Percentiles rank a stretch among this genome's conserved stretches.
phyloP scores from a whole-genome alignment of 129 eudicot species.

The Pseudognaphalium luteoalbum region DNA sequence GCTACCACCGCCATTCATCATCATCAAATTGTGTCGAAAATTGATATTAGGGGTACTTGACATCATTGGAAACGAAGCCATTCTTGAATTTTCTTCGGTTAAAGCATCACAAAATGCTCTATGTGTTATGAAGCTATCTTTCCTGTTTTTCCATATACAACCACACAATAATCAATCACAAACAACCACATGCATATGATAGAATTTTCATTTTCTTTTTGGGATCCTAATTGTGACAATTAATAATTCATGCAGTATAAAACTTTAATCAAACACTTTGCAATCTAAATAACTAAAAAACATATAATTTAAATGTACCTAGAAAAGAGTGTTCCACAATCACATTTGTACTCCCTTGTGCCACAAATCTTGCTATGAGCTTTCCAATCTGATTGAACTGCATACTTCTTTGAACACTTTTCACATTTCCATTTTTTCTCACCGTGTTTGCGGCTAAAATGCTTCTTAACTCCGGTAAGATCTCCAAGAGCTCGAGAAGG shows the following conservation, averaged over 20 bases:
- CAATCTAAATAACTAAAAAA: constrained; percentile 7
- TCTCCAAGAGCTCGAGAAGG: constrained; percentile 88
- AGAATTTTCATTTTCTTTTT: not conserved
- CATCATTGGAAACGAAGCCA: constrained; percentile 45
- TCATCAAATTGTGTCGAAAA: constrained; percentile 48
- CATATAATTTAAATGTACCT: constrained; percentile 37
- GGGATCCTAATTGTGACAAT: not conserved
- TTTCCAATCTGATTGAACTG: constrained; percentile 93
- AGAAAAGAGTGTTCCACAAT: constrained; percentile 88
- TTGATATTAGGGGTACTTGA: constrained; percentile 41
- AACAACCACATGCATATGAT: constrained; percentile 16
- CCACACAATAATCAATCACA: not conserved
- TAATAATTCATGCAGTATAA: not conserved
- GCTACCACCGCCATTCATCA: constrained; percentile 33
- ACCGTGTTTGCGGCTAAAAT: constrained; percentile 80
- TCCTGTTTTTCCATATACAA: constrained; percentile 39
- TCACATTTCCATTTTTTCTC: constrained; percentile 97
- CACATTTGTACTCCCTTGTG: constrained; percentile 91
- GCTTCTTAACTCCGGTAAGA: constrained; percentile 87
- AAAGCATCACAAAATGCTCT: constrained; percentile 88
- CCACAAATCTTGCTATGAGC: constrained; percentile 95
- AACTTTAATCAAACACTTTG: not conserved
- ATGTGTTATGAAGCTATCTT: constrained; percentile 88
- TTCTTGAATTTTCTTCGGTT: constrained; percentile 64
- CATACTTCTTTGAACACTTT: constrained; percentile 83